phyloP scores from a whole-genome alignment of 1,284 basidiomycete genomes.

The Microbotryum violaceum region DNA sequence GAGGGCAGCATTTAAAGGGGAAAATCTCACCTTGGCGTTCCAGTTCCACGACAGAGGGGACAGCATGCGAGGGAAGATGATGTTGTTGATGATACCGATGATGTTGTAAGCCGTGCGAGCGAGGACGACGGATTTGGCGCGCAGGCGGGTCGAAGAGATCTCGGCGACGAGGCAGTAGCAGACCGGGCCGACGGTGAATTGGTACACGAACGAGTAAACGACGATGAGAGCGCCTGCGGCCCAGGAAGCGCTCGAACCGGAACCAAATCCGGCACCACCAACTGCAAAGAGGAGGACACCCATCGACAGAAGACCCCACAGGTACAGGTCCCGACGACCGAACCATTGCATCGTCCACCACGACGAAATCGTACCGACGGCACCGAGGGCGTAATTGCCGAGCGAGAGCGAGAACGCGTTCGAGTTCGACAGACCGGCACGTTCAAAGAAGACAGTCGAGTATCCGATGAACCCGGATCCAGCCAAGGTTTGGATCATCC shows the following conservation, averaged over 20 bases:
- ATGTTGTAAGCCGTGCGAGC: slow-evolving; percentile 46
- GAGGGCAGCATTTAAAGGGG: neutral
- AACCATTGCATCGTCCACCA: slow-evolving; percentile 32
- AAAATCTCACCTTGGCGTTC: slow-evolving; percentile 38
- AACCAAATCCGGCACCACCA: slow-evolving; percentile 45
- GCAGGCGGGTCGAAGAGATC: slow-evolving; percentile 44
- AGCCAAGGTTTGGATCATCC: slow-evolving; percentile 31
- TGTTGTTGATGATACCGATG: slow-evolving; percentile 35
- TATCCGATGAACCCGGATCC: slow-evolving; percentile 15
- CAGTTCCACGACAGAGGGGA: slow-evolving; percentile 46
- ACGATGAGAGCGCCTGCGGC: slow-evolving; percentile 45
- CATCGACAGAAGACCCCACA: slow-evolving; percentile 45
- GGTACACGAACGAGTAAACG: slow-evolving; percentile 44
- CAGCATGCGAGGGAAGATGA: slow-evolving; percentile 46
- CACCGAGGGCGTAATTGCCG: slow-evolving; percentile 39
- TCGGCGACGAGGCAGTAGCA: slow-evolving; percentile 47
- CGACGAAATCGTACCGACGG: slow-evolving; percentile 41
- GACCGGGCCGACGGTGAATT: slow-evolving; percentile 42
- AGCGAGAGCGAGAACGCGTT: slow-evolving; percentile 44
- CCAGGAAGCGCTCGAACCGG: slow-evolving; percentile 29
- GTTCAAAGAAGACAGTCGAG: slow-evolving; percentile 40
- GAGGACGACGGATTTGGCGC: slow-evolving; percentile 49
- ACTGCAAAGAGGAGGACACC: slow-evolving; percentile 45
- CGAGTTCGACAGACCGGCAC: slow-evolving; percentile 43
- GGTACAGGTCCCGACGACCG: slow-evolving; percentile 33